Evolutionary conservation across 148 eudicot genomes (phyloP).

Genomic region (Arctostaphylos glauca): DNA sequence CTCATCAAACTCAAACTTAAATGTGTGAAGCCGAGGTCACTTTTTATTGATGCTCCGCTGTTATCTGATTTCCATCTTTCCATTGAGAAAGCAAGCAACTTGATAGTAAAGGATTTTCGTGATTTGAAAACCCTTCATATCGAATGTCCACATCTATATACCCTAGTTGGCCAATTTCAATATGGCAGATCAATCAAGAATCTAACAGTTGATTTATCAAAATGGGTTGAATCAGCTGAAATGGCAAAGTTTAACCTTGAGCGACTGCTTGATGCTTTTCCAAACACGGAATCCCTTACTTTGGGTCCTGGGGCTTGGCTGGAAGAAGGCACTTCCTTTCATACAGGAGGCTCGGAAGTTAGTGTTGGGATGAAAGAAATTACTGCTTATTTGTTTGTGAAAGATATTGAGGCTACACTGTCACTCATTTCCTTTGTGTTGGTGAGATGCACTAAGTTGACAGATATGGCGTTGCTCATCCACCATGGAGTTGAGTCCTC

Average conservation of each 20-base stretch:
- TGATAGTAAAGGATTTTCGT: slow-evolving; percentile 30
- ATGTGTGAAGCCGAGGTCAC: slow-evolving; percentile 48
- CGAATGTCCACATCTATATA: slow-evolving; percentile 30
- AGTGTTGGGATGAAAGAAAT: slow-evolving; percentile 29
- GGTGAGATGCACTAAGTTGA: slow-evolving; percentile 36
- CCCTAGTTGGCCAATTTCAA: slow-evolving; percentile 33
- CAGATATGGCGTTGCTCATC: slow-evolving; percentile 39
- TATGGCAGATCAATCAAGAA: slow-evolving; percentile 30
- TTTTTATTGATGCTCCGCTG: slow-evolving; percentile 48
- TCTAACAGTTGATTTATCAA: slow-evolving; percentile 37
- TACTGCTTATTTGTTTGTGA: slow-evolving; percentile 37
- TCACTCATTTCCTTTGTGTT: slow-evolving; percentile 42
- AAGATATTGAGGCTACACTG: slow-evolving; percentile 33
- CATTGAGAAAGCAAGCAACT: slow-evolving; percentile 34
- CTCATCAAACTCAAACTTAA: slow-evolving; percentile 49
- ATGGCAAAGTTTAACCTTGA: slow-evolving; percentile 29
- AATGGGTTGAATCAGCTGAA: slow-evolving; percentile 14
- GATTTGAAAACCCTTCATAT: slow-evolving; percentile 42
- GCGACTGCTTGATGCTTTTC: slow-evolving; percentile 37
- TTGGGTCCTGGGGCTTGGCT: slow-evolving; percentile 50
- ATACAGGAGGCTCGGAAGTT: slow-evolving; percentile 20
- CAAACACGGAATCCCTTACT: slow-evolving; percentile 41
- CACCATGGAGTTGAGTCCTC: slow-evolving; percentile 43
- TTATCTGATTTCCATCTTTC: slow-evolving; percentile 49
- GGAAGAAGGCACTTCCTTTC: slow-evolving; percentile 38